Evolutionary conservation across 306 rosid species (phyloP), one percentile per base, ranked within the genome.

Genomic region (Rosa multiflora): DNA sequence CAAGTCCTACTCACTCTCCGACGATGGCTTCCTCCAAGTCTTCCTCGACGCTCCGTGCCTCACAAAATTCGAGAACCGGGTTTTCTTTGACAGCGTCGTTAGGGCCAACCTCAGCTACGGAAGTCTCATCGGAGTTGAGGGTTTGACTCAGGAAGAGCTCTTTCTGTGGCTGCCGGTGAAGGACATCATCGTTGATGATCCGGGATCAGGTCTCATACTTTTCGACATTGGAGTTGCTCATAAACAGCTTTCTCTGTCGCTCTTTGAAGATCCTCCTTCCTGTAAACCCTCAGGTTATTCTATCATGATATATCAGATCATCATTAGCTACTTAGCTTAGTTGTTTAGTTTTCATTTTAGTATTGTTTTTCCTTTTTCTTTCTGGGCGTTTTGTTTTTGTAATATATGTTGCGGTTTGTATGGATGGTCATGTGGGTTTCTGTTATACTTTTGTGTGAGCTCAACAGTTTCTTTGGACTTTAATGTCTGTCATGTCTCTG

Each of bases 131-230:
- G 97, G 94, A 21, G 93, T 94, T 0, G 85, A 88, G 82, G 98
- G 97, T 58, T 76, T 94, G 4, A 78, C 91, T 43, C 98, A 94
- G 11, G 97, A 94, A 70, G 98, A 94, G 86, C 90, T 94, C 2
- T 92, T 94, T 58, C 81, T 94, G 1, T 94, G 97, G 98, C 88
- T 94, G 2, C 97, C 97, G 0, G 91, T 94, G n/a, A 94, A 90
- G 64, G 97, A 92, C 72, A 94, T 92, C 79, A 86, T 92, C 11
- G 97, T 94, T 8, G 83, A 84, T 76, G 94, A 94, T 49, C 98
- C 98, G 0, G 78, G 47, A n/a, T 92, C 97, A 0, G 98, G 97
- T 0, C 80, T 92, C 78, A 89, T 94, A 2, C 89, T 90, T 35
- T 90, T 94, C 58, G 97, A 94, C 85, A 94, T 94, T 85, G 97